Conservation (phyloP, 2,329 filamentous ascomycete species). For the Coniochaeta sp. region DNA sequence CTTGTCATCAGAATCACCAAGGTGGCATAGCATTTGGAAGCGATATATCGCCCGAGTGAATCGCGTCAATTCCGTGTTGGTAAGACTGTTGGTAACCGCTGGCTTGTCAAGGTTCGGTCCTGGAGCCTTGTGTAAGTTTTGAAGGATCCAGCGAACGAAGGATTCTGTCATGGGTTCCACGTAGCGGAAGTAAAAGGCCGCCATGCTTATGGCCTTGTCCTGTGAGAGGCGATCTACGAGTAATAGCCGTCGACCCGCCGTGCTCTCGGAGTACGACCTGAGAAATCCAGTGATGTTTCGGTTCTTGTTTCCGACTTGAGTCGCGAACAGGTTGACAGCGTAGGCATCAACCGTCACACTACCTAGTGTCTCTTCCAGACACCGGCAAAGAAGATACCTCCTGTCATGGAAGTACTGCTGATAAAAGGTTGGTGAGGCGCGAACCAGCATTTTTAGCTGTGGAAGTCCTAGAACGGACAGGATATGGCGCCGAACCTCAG, state of each 20-base stretch:
- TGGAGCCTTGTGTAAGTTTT: neutral
- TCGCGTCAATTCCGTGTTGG: slow-evolving; percentile 3
- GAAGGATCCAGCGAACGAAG: neutral
- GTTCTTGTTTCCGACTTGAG: neutral
- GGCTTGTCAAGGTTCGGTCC: neutral
- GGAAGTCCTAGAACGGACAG: slow-evolving; percentile 12
- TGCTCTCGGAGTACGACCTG: neutral
- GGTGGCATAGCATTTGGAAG: slow-evolving; percentile 8
- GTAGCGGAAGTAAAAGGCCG: neutral
- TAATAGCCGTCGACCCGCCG: neutral
- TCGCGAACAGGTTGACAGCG: slow-evolving; percentile 2
- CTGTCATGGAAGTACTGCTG: slow-evolving; percentile 16
- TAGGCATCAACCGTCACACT: slow-evolving; percentile 9
- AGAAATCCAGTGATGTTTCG: neutral
- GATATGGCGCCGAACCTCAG: slow-evolving; percentile 16
- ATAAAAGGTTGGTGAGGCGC: slow-evolving; percentile 17
- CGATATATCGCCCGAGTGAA: slow-evolving; percentile 9
- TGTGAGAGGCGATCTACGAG: neutral
- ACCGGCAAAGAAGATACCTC: slow-evolving; percentile 11
- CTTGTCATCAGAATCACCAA: neutral
- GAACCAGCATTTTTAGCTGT: slow-evolving; percentile 13
- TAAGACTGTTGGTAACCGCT: neutral
- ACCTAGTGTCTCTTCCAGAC: slow-evolving; percentile 10
- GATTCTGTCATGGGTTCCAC: neutral
- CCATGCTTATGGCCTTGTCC: neutral